These are phyloP conservation scores for Crithidia expoeki DNA, from an alignment of 208 protist genomes.

Conservation along the genomic window DNA sequence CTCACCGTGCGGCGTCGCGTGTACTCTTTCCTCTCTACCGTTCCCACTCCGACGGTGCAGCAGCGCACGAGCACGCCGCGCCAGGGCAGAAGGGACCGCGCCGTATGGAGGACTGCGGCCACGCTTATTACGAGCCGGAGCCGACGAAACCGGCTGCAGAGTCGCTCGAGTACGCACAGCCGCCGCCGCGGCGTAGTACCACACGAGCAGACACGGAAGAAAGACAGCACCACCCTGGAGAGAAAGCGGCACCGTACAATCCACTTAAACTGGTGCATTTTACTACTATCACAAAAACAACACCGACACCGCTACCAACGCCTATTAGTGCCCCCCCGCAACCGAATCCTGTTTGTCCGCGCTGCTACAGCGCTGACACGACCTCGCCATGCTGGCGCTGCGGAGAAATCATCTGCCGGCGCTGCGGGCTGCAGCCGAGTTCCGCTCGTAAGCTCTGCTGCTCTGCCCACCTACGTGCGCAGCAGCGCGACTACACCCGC, in stretches of 20 bases:
- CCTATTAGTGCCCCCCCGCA: slow-evolving; percentile 20
- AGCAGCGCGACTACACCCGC: slow-evolving; percentile 20
- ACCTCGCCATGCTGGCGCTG: slow-evolving; percentile 55
- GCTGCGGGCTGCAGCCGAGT: slow-evolving; percentile 41
- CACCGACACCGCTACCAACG: neutral
- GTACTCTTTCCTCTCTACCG: slow-evolving; percentile 1
- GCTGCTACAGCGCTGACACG: slow-evolving; percentile 52
- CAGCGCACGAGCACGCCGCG: neutral
- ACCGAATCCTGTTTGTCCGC: slow-evolving; percentile 34
- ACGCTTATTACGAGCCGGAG: slow-evolving; percentile 35
- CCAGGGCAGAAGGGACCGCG: neutral
- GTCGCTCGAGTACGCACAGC: slow-evolving; percentile 19
- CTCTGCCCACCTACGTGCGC: slow-evolving; percentile 37
- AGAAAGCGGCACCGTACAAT: neutral
- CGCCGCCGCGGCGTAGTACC: slow-evolving; percentile 21
- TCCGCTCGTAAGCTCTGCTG: slow-evolving; percentile 40
- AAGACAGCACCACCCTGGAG: neutral
- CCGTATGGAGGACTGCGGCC: neutral
- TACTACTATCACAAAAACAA: neutral
- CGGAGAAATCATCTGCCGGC: slow-evolving; percentile 53
- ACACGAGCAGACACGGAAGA: slow-evolving; percentile 9
- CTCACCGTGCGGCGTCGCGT: neutral
- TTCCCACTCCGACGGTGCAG: neutral
- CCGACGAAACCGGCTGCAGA: slow-evolving; percentile 4
- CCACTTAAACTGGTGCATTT: neutral